Percentiles rank a stretch among this genome's conserved stretches.
phyloP scores from a whole-genome alignment of 2,329 filamentous ascomycete genomes.

The Trichoderma aggressivum region DNA sequence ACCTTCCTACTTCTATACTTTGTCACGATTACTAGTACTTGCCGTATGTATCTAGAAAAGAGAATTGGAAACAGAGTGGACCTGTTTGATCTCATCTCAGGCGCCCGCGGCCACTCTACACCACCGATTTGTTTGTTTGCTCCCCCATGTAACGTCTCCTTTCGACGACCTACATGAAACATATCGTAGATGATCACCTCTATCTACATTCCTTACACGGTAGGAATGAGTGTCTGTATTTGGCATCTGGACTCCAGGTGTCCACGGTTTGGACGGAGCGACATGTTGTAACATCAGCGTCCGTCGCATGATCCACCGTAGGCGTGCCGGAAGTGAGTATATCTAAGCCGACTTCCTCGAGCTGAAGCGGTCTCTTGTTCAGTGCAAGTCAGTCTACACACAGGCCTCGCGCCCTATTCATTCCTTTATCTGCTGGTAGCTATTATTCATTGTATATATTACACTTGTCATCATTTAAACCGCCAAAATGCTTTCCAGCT shows the following conservation, averaged over 20 bases:
- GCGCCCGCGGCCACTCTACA: background rate
- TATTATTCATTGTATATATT: constrained; percentile 11
- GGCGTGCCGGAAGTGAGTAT: background rate
- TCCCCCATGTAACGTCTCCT: constrained; percentile 1
- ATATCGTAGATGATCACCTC: background rate
- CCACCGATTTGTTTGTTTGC: background rate
- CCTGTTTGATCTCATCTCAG: background rate
- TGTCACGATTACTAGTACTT: background rate
- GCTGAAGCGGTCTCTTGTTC: background rate
- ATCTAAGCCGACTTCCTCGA: background rate
- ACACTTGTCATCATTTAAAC: background rate
- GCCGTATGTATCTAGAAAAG: background rate
- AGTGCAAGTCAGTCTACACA: background rate
- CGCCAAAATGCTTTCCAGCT: background rate
- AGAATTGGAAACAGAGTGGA: background rate
- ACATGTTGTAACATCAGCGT: background rate
- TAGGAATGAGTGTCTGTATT: background rate
- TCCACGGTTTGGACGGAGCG: background rate
- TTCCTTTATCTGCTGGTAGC: background rate
- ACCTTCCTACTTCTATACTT: background rate
- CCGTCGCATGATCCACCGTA: background rate
- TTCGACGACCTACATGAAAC: background rate
- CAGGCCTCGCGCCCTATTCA: background rate
- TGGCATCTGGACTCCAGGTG: background rate
- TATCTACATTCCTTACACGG: background rate